phyloP scores from a whole-genome alignment of 106 monocot species.

The Acorus calamus region DNA sequence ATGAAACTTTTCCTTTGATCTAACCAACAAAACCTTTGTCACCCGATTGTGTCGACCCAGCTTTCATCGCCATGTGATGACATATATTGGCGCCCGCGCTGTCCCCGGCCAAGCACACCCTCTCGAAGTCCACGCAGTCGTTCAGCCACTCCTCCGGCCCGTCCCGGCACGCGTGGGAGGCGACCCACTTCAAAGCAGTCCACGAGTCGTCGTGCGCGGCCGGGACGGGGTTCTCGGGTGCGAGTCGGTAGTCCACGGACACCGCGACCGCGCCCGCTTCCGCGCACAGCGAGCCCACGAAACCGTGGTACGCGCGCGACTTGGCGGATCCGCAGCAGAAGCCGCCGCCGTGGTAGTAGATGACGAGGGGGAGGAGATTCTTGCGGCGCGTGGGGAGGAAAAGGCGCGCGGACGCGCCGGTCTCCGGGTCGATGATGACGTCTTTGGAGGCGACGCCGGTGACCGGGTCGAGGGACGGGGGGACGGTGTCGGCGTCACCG shows the following conservation, averaged over 20 bases:
- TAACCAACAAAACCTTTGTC: background rate
- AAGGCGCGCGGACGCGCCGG: no score
- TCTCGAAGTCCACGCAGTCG: constrained; percentile 26
- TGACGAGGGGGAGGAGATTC: constrained; percentile 20
- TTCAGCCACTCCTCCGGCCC: constrained; percentile 31
- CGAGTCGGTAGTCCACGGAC: constrained; percentile 50
- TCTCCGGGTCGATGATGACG: no score
- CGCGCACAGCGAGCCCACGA: constrained; percentile 27
- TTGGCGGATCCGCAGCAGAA: constrained; percentile 23
- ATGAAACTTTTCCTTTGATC: no score
- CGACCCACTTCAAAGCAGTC: constrained; percentile 35
- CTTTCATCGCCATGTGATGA: constrained; percentile 28
- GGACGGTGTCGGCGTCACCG: no score
- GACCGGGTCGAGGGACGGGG: no score
- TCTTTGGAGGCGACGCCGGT: no score
- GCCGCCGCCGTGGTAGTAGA: constrained; percentile 53
- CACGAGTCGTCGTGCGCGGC: constrained; percentile 38
- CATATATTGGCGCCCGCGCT: constrained; percentile 50
- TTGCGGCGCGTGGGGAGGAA: no score
- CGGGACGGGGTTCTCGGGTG: constrained; percentile 47
- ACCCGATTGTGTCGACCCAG: background rate
- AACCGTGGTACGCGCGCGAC: constrained; percentile 32
- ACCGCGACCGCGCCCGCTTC: constrained; percentile 23
- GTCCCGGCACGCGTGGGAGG: constrained; percentile 1
- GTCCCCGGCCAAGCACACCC: constrained; percentile 35